Conservation (phyloP, 1,139 yeast species). For the Citeromyces hawaiiensis region DNA sequence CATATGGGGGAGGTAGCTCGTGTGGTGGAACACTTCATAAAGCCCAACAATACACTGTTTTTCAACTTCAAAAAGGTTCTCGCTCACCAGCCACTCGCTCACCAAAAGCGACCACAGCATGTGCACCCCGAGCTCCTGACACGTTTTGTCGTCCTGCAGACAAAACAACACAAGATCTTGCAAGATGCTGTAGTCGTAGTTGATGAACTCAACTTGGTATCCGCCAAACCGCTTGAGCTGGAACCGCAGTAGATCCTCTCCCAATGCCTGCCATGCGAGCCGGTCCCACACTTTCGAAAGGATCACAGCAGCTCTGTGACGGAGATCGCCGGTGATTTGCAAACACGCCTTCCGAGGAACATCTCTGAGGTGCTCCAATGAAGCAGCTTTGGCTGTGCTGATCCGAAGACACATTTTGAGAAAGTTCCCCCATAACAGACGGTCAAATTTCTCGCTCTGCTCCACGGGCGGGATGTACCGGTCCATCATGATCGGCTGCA, state of each 20-base stretch:
- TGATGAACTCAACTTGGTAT: conserved; percentile 56
- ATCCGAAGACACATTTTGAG: conserved; percentile 40
- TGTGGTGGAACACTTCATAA: conserved; percentile 49
- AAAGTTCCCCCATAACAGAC: conserved; percentile 50
- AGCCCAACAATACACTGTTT: conserved; percentile 49
- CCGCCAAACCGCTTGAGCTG: conserved; percentile 57
- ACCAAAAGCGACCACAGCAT: conserved; percentile 63
- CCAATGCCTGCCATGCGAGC: conserved; percentile 55
- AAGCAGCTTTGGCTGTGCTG: conserved; percentile 41
- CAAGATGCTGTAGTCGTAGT: conserved; percentile 39
- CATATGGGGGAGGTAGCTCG: conserved; percentile 40
- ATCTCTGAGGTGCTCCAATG: conserved; percentile 52
- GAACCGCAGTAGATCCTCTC: conserved; percentile 47
- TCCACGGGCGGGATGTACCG: conserved; percentile 44
- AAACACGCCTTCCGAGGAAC: conserved; percentile 65
- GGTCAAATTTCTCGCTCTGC: conserved; percentile 33
- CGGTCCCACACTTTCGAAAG: conserved; percentile 59
- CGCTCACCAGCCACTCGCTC: conserved; percentile 51
- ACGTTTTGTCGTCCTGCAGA: conserved; percentile 49
- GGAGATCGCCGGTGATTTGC: conserved; percentile 49
- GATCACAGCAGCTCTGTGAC: conserved; percentile 45
- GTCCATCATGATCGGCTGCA: conserved; percentile 38
- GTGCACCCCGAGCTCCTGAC: conserved; percentile 55
- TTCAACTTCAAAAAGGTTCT: conserved; percentile 46
- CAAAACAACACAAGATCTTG: conserved; percentile 57